Percentiles rank a stretch among this genome's conserved stretches.
phyloP scores from a whole-genome alignment of 2,329 filamentous ascomycete species.

The Aureobasidium sp. region DNA sequence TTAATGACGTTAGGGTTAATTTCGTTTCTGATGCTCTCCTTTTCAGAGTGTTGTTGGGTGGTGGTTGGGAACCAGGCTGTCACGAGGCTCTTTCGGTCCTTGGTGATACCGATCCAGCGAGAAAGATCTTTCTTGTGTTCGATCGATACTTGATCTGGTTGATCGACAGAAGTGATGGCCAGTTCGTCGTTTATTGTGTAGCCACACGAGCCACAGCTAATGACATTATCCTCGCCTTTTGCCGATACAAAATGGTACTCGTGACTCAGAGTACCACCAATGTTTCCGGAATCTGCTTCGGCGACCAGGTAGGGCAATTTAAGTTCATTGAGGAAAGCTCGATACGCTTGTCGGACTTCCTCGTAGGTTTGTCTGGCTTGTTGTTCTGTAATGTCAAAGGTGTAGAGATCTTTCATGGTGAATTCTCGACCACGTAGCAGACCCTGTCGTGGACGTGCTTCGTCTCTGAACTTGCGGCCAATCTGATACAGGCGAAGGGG shows the following conservation, averaged over 20 bases:
- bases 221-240: slow-evolving; percentile 77
- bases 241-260: slow-evolving; percentile 81
- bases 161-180: slow-evolving; percentile 3
- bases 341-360: slow-evolving; percentile 65
- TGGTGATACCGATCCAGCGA: slow-evolving; percentile 57
- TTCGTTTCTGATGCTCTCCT: slow-evolving; percentile 19
- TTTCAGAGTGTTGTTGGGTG: slow-evolving; percentile 16
- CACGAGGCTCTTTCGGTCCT: slow-evolving; percentile 59
- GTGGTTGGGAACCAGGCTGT: slow-evolving; percentile 56
- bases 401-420: slow-evolving; percentile 97
- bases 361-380: slow-evolving; percentile 75
- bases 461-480: slow-evolving; percentile 88
- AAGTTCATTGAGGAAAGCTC: slow-evolving; percentile 69
- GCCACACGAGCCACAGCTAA: slow-evolving; percentile 64
- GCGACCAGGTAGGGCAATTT: slow-evolving; percentile 78
- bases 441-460: slow-evolving; percentile 79
- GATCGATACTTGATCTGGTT: background rate
- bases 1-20: slow-evolving; percentile 60
- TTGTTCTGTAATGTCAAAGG: slow-evolving; percentile 65
- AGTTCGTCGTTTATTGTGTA: slow-evolving; percentile 85
- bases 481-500: slow-evolving; percentile 88
- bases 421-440: slow-evolving; percentile 85
- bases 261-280: slow-evolving; percentile 87
- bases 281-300: slow-evolving; percentile 88
- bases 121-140: slow-evolving; percentile 14